Base-by-base conservation (phyloP, 1,139 yeast species). In the Pichiaceae sp. region DNA sequence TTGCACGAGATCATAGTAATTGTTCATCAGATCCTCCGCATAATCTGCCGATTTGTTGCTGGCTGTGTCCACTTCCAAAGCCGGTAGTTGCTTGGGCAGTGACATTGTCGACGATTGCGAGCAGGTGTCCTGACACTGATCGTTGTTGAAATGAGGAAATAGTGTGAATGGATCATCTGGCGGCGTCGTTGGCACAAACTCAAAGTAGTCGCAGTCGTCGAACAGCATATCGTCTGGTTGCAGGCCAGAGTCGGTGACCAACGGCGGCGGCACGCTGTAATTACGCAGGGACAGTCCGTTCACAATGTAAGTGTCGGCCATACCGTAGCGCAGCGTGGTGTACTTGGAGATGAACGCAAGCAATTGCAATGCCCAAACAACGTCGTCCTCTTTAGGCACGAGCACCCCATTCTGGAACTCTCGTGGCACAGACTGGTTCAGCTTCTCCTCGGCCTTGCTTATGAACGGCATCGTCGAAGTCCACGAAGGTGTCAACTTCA, bases 331-430 rank as follows among this genome's bases (percentile, higher is more conserved):
- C 54, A 89, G 64, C 42, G 78, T 72, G 1, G 96, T 82, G 54
- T 89, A 89, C 57, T 91, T 91, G 8, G 97, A 86, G 35, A 89
- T 84, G 57, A 87, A 91, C 16, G 97, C 97, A 39, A 91, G 62
- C 25, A 91, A 68, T 59, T 91, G 97, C 38, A 91, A 66, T 4
- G 95, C 82, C 96, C 96, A 87, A 26, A 86, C 78, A 21, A 91
- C 84, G 55, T 91, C 98, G 54, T 89, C 96, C 45, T 85, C 95
- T 42, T 86, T 72, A 1, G 96, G 96, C 9, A 86, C 72, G 15
- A 87, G 72, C 18, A 80, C 78, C 2, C 95, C 94, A 40, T 79
- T 74, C 24, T 78, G 69, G 53, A 85, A 84, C 35, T 66, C 68
- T 42, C 95, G 66, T 5, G 87, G 89, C 1, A 64, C 58, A 2